A percentile compares a stretch with the other conserved stretches of the same genome.
phyloP scores from a whole-genome alignment of 345 rosid species.

The Lepidium didymum region DNA sequence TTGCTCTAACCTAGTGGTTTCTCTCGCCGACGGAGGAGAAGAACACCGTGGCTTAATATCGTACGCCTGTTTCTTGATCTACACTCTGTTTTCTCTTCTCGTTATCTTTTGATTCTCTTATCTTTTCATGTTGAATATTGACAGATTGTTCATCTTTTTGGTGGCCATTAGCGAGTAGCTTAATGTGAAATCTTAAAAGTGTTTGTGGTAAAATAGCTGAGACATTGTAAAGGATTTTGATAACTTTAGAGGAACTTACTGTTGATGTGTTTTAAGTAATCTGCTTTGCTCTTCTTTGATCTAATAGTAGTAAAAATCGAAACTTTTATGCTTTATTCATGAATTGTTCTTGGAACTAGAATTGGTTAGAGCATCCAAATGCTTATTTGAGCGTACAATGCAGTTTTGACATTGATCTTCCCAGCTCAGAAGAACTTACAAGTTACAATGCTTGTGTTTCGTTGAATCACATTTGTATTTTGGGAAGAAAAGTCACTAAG shows the following conservation, averaged over 20 bases:
- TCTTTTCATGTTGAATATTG: not conserved
- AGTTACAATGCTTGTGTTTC: not conserved
- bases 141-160: not conserved
- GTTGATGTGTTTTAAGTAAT: not conserved
- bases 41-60: slow-evolving; percentile 83
- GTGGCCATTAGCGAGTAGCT: not conserved
- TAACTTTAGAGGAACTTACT: not conserved
- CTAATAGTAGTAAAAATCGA: not conserved
- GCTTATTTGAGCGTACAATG: not conserved
- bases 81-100: slow-evolving; percentile 84
- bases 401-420: not conserved
- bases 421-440: not conserved
- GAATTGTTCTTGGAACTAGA: not conserved
- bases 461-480: not conserved
- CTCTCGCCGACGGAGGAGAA: slow-evolving; percentile 83
- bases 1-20: slow-evolving; percentile 62
- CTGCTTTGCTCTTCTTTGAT: not conserved
- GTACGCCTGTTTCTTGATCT: slow-evolving; percentile 92
- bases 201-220: not conserved
- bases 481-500: not conserved
- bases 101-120: slow-evolving; percentile 53
- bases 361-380: not conserved
- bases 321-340: not conserved
- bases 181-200: not conserved
- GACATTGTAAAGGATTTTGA: slow-evolving; percentile 4